Evolutionary conservation across 192 early-diverging fungal species (phyloP), one percentile per base, ranked within the genome.

Genomic region (Funneliformis geosporum): DNA sequence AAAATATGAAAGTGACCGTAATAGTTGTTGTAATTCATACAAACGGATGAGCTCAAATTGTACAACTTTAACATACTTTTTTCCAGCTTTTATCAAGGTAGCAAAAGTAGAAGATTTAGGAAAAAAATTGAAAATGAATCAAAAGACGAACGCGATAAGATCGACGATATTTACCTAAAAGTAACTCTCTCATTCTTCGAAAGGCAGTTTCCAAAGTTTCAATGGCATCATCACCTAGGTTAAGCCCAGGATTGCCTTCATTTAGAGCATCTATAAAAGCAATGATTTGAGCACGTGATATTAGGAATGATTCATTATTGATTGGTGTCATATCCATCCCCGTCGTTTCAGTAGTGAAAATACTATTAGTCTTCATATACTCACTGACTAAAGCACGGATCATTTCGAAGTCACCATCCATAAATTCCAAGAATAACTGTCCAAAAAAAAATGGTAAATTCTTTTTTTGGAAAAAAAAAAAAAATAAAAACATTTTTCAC

Each of bases 321-420:
- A 1, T 7, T 4, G 44, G 44, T 33, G 33, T 33, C 33, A 33
- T 2, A 33, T 33, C 33, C 33, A 33, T 0, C 33, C 7, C 38
- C 9, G 23, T 43, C 7, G 44, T 59, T n/a, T 21, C 38, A 70
- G 28, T 0, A 9, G 6, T 25, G 18, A 38, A 33, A 18, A 43
- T 43, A 70, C 9, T 16, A 33, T 27, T 42, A 18, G 55, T 23
- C 16, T 47, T 25, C 39, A 16, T n/a, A 62, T 28, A 86, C 87
- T 82, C 87, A 89, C 88, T 82, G 46, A 89, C 86, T 83, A 89
- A 87, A 39, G 87, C 82, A 2, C 88, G 81, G 43, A 89, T 86
- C 44, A 84, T 87, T 68, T 89, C 87, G 77, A 89, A 89, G 75
- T 89, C 88, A 55, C 88, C 88, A 73, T 89, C 88, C 84, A 89